A percentile compares a stretch with the other conserved stretches of the same genome.
Evolutionary conservation across 2,329 filamentous ascomycete species (phyloP).

Genomic region (Colletotrichum melonis): DNA sequence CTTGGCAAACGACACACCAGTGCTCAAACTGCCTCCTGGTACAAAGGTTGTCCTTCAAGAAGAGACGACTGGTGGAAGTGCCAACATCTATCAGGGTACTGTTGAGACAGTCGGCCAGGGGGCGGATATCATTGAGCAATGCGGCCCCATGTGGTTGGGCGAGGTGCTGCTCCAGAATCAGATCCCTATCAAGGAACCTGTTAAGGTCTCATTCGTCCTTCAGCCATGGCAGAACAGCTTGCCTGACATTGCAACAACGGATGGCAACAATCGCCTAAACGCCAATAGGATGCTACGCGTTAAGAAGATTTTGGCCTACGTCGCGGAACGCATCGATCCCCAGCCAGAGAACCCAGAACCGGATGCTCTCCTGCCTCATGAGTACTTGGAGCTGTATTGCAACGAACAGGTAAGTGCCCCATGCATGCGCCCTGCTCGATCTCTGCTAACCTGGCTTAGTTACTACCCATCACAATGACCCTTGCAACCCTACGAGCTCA

Average conservation of each 20-base stretch:
- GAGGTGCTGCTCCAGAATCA: slow-evolving; percentile 88
- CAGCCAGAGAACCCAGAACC: slow-evolving; percentile 69
- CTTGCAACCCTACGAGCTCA: slow-evolving; percentile 93
- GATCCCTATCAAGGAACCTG: slow-evolving; percentile 87
- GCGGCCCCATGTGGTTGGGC: slow-evolving; percentile 91
- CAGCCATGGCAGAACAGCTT: slow-evolving; percentile 82
- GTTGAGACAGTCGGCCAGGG: slow-evolving; percentile 82
- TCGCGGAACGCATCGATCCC: slow-evolving; percentile 90
- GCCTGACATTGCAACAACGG: slow-evolving; percentile 78
- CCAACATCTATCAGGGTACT: slow-evolving; percentile 91
- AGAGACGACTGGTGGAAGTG: slow-evolving; percentile 75
- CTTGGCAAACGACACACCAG: slow-evolving; percentile 78
- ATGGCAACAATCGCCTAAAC: slow-evolving; percentile 91
- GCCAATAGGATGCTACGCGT: slow-evolving; percentile 97
- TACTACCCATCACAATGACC: slow-evolving; percentile 85
- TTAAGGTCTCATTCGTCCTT: slow-evolving; percentile 95
- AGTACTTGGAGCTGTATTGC: slow-evolving; percentile 95
- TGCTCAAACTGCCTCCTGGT: slow-evolving; percentile 76
- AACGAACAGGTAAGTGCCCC: slow-evolving; percentile 80
- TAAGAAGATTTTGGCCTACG: slow-evolving; percentile 92
- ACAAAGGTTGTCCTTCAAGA: slow-evolving; percentile 78
- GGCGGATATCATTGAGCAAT: slow-evolving; percentile 85
- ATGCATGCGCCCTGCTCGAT: not conserved
- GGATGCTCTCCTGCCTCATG: slow-evolving; percentile 79
- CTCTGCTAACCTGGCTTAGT: slow-evolving; percentile 47